These are phyloP conservation scores for Lepidium didymum DNA, from an alignment of 345 rosid species.

Conservation along the genomic window DNA sequence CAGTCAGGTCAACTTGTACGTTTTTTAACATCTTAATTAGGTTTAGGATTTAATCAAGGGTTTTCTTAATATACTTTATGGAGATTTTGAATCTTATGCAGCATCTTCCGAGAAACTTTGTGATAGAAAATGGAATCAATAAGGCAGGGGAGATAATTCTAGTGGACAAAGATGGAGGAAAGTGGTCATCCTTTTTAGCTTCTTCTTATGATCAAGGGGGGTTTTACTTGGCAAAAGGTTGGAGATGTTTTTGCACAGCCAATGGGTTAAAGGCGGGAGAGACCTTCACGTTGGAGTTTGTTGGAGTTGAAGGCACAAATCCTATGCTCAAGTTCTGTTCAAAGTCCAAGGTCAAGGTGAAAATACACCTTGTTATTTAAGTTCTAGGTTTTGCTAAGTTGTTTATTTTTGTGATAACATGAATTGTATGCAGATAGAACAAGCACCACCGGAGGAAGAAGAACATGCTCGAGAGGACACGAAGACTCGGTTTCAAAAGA, in stretches of 20 bases:
- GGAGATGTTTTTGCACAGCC: not conserved
- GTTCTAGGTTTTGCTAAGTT: not conserved
- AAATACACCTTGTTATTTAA: not conserved
- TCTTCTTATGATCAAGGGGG: not conserved
- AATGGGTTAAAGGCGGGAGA: not conserved
- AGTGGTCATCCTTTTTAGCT: not conserved
- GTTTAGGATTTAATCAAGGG: not conserved
- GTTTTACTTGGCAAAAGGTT: not conserved
- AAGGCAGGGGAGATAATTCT: not conserved
- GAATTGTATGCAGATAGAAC: not conserved
- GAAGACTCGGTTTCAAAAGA: not conserved
- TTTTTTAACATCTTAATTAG: not conserved
- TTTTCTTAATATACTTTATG: not conserved
- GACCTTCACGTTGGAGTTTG: conserved; percentile 4
- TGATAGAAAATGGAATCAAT: not conserved
- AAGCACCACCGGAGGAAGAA: not conserved
- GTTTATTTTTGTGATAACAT: not conserved
- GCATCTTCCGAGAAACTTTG: not conserved
- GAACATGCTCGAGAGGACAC: not conserved
- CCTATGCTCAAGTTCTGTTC: not conserved
- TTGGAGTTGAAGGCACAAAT: not conserved
- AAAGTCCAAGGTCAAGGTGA: not conserved
- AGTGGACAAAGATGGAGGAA: conserved; percentile 1
- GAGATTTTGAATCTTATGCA: not conserved
- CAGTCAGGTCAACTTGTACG: not conserved